These are phyloP conservation scores for Scorias spongiosa DNA, from an alignment of 2,329 filamentous ascomycete genomes.

Conservation along the genomic window DNA sequence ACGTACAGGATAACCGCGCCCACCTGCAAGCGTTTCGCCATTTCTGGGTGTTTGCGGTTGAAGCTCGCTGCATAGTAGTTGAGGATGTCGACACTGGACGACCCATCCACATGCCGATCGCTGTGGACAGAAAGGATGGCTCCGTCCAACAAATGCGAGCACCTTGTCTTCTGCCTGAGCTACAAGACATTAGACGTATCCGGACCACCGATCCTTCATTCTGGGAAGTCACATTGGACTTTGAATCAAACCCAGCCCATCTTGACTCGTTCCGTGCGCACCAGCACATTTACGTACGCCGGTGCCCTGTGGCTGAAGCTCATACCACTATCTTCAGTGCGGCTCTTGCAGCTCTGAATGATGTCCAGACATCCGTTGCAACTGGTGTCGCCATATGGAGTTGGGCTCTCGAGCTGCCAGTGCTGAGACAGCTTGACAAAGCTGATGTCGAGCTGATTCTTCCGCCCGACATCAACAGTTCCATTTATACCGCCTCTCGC, in stretches of 20 bases:
- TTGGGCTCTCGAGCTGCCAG: slow-evolving; percentile 55
- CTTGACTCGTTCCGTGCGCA: slow-evolving; percentile 49
- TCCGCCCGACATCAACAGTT: slow-evolving; percentile 25
- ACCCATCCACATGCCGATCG: slow-evolving; percentile 43
- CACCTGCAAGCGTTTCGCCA: slow-evolving; percentile 94
- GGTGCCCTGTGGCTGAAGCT: slow-evolving; percentile 40
- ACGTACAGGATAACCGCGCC: slow-evolving; percentile 82
- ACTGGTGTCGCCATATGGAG: slow-evolving; percentile 39
- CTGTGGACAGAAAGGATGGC: slow-evolving; percentile 13
- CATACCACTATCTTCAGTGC: slow-evolving; percentile 48
- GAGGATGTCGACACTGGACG: slow-evolving; percentile 75
- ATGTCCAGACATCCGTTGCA: slow-evolving; percentile 28
- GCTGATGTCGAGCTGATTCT: slow-evolving; percentile 43
- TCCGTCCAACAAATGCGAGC: slow-evolving; percentile 25
- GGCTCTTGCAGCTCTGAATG: slow-evolving; percentile 59
- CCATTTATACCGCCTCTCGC: slow-evolving; percentile 35
- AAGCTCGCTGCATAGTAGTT: slow-evolving; percentile 74
- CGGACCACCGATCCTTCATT: slow-evolving; percentile 51
- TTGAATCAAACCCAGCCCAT: slow-evolving; percentile 47
- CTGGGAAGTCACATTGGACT: slow-evolving; percentile 71
- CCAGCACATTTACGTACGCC: slow-evolving; percentile 60
- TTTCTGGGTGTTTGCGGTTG: slow-evolving; percentile 88
- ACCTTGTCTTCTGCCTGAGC: slow-evolving; percentile 47
- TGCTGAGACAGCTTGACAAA: slow-evolving; percentile 39
- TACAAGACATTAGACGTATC: slow-evolving; percentile 46